phyloP scores from a whole-genome alignment of 1,284 basidiomycete genomes.

The Waitea zeae region DNA sequence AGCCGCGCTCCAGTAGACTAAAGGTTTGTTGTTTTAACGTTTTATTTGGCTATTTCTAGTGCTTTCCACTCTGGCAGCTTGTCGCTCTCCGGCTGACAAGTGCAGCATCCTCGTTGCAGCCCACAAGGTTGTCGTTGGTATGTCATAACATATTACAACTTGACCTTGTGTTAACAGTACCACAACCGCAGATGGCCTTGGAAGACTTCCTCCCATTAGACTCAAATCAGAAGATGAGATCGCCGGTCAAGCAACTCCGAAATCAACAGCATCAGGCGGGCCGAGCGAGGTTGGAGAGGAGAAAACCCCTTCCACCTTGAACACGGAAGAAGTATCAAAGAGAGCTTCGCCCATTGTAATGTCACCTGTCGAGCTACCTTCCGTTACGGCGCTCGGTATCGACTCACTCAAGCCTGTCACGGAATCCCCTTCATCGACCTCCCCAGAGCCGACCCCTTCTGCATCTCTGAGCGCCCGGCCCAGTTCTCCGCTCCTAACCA shows the following conservation, averaged over 20 bases:
- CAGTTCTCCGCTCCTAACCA: constrained; percentile 11
- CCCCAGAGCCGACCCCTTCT: background rate
- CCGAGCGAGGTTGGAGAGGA: too few relatives aligned
- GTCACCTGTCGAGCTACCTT: too few relatives aligned
- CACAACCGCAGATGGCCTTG: constrained; percentile 38
- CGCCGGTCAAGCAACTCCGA: constrained; percentile 17
- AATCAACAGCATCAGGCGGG: too few relatives aligned
- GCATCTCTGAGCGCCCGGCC: background rate
- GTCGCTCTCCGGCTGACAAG: constrained; percentile 63
- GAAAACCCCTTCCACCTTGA: too few relatives aligned
- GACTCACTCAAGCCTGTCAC: too few relatives aligned
- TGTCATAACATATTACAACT: constrained; percentile 11
- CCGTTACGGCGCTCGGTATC: too few relatives aligned
- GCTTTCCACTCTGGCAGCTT: constrained; percentile 22
- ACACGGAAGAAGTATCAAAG: too few relatives aligned
- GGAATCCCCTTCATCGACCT: background rate
- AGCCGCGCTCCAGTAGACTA: constrained; percentile 11
- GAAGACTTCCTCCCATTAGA: constrained; percentile 43
- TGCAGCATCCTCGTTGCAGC: constrained; percentile 63
- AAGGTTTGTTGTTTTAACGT: background rate
- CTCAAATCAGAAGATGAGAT: constrained; percentile 41
- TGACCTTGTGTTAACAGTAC: background rate
- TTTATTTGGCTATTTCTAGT: background rate
- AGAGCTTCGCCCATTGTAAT: too few relatives aligned
- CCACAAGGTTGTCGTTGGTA: constrained; percentile 72